Evolutionary conservation across 345 rosid species (phyloP).

Genomic region (Camelina neglecta): DNA sequence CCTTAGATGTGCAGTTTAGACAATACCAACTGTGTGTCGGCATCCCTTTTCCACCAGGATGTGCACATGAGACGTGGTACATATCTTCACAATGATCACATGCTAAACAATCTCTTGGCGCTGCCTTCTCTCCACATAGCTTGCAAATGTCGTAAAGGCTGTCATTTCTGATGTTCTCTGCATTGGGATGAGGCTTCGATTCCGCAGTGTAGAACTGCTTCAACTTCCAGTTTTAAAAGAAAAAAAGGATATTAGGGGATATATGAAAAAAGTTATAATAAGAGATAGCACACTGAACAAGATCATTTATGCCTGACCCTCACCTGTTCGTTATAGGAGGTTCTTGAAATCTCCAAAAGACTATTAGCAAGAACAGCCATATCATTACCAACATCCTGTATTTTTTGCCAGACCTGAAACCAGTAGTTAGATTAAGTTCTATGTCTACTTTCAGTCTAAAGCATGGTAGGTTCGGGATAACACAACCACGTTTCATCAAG

Average conservation of each 20-base stretch:
- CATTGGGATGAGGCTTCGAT: constrained; percentile 50
- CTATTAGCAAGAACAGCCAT: constrained; percentile 69
- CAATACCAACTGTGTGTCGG: constrained; percentile 81
- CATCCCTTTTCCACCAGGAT: constrained; percentile 69
- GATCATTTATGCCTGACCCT: constrained; percentile 25
- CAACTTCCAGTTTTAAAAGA: constrained; percentile 28
- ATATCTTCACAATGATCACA: constrained; percentile 91
- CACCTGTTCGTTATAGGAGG: constrained; percentile 65
- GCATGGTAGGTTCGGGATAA: not conserved
- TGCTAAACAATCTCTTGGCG: constrained; percentile 64
- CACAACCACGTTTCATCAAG: constrained; percentile 24
- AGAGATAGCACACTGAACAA: constrained; percentile 13
- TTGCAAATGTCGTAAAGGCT: constrained; percentile 49
- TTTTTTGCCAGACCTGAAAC: constrained; percentile 71
- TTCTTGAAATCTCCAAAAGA: constrained; percentile 64
- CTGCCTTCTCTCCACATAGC: constrained; percentile 72
- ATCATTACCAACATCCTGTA: constrained; percentile 70
- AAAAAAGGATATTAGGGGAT: constrained; percentile 5
- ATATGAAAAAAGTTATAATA: not conserved
- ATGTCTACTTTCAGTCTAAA: constrained; percentile 6
- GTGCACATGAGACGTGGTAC: constrained; percentile 81
- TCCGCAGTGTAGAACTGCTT: constrained; percentile 51
- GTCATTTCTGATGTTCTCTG: constrained; percentile 51
- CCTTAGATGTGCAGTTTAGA: constrained; percentile 59
- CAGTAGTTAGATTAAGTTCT: constrained; percentile 24